These are phyloP conservation scores for Penicillium mononematosum DNA, from an alignment of 495 filamentous ascomycete genomes.

Conservation along the genomic window DNA sequence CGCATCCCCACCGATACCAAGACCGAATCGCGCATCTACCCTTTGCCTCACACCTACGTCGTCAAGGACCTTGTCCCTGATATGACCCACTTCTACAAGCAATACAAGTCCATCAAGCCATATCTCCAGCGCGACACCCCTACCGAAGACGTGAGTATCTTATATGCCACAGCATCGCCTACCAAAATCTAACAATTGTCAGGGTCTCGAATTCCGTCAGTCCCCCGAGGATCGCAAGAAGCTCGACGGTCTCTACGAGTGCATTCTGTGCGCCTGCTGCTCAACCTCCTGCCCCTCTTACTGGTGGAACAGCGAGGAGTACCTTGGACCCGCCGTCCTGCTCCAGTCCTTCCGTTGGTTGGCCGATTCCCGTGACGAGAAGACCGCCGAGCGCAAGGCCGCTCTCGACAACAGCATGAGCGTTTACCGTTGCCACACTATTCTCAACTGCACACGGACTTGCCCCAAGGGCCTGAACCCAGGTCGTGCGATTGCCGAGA, in stretches of 20 bases:
- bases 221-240: conserved; percentile 87
- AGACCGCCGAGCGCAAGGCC: conserved; percentile 78
- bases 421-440: conserved; percentile 97
- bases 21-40: conserved; percentile 92
- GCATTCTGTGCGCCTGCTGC: conserved; percentile 99
- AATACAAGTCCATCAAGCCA: conserved; percentile 99
- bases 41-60: conserved; percentile 96
- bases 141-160: conserved; percentile 64
- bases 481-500: conserved; percentile 88
- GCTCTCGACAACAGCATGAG: conserved; percentile 97
- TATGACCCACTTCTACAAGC: conserved; percentile 98
- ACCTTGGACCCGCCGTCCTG: conserved; percentile 93
- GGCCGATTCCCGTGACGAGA: conserved; percentile 87
- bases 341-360: conserved; percentile 97
- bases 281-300: conserved; percentile 96
- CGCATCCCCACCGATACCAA: conserved; percentile 83
- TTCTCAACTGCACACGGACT: conserved; percentile 93
- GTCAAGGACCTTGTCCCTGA: conserved; percentile 99
- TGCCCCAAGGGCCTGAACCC: conserved; percentile 99
- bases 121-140: conserved; percentile 88
- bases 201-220: conserved; percentile 90
- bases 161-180: not conserved
- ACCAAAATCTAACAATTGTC: conserved; percentile 11
- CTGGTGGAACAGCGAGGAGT: conserved; percentile 99
- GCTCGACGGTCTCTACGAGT: conserved; percentile 98